Evolutionary conservation across 768 basidiomycete species (phyloP).

Genomic region (Glaciozyma martinii): DNA sequence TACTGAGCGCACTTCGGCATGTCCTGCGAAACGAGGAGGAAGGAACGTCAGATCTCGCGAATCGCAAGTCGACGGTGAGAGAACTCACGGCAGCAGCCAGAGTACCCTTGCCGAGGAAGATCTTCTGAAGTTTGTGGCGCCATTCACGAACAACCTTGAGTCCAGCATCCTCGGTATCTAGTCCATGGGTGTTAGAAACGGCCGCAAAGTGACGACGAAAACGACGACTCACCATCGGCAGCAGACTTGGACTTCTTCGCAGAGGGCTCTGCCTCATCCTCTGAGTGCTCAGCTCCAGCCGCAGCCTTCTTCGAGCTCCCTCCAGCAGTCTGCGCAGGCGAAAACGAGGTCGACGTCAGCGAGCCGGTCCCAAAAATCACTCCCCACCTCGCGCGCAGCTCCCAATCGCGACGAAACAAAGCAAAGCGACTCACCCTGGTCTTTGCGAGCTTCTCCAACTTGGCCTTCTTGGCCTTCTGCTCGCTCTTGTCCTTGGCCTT

Average conservation of each 20-base stretch:
- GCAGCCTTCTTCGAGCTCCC: constrained; percentile 24
- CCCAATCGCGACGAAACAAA: not conserved
- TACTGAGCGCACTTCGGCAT: constrained; percentile 32
- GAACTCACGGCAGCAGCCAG: constrained; percentile 19
- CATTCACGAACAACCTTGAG: constrained; percentile 60
- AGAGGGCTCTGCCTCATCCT: constrained; percentile 42
- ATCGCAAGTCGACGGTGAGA: not conserved
- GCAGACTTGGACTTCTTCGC: constrained; percentile 47
- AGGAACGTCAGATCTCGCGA: not conserved
- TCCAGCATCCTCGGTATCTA: constrained; percentile 16
- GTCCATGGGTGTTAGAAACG: not conserved
- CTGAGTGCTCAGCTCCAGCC: constrained; percentile 11
- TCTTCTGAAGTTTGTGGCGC: constrained; percentile 86
- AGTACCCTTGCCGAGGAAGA: constrained; percentile 32
- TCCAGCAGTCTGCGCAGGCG: not conserved
- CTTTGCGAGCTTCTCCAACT: constrained; percentile 31
- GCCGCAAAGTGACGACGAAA: not conserved
- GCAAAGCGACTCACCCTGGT: constrained; percentile 19
- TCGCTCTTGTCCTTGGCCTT: constrained; percentile 40
- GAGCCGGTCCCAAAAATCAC: no score
- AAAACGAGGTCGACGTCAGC: not conserved
- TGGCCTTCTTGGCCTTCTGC: constrained; percentile 44
- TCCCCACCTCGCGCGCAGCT: not conserved
- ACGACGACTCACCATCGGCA: not conserved
- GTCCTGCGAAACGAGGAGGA: constrained; percentile 11